These are phyloP conservation scores for Mucuna pruriens DNA, from an alignment of 306 rosid species.

Conservation along the genomic window DNA sequence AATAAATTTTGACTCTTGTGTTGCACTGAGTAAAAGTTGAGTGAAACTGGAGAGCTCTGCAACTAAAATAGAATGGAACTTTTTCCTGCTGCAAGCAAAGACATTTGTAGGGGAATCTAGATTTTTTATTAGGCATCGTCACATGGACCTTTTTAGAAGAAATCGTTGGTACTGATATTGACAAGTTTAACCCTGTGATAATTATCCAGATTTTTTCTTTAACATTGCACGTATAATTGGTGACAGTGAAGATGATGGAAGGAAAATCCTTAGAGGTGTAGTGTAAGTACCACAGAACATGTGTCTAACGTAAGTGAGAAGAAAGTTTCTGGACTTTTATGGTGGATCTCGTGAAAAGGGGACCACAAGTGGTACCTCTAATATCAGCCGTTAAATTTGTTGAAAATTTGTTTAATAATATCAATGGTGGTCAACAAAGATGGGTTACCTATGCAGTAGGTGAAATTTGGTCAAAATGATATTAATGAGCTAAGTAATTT, in stretches of 20 bases:
- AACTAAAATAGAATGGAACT: not conserved
- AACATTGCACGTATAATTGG: not conserved
- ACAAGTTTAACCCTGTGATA: not conserved
- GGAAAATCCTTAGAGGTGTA: not conserved
- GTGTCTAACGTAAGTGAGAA: not conserved
- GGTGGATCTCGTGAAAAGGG: slow-evolving; percentile 4
- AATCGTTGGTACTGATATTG: not conserved
- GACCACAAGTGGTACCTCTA: not conserved
- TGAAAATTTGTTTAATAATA: not conserved
- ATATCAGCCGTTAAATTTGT: not conserved
- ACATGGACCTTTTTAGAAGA: not conserved
- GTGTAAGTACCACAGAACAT: not conserved
- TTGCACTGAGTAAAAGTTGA: not conserved
- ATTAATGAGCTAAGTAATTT: not conserved
- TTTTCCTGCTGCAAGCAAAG: not conserved
- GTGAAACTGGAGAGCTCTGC: not conserved
- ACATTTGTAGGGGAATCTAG: not conserved
- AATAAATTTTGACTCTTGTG: too few species aligned
- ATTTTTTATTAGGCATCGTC: not conserved
- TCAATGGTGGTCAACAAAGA: not conserved
- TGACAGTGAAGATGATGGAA: not conserved
- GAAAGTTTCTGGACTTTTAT: not conserved
- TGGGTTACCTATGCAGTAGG: not conserved
- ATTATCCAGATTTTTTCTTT: not conserved
- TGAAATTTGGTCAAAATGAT: not conserved